phyloP scores from a whole-genome alignment of 2,329 filamentous ascomycete species.

The Trichophyton mentagrophytes region DNA sequence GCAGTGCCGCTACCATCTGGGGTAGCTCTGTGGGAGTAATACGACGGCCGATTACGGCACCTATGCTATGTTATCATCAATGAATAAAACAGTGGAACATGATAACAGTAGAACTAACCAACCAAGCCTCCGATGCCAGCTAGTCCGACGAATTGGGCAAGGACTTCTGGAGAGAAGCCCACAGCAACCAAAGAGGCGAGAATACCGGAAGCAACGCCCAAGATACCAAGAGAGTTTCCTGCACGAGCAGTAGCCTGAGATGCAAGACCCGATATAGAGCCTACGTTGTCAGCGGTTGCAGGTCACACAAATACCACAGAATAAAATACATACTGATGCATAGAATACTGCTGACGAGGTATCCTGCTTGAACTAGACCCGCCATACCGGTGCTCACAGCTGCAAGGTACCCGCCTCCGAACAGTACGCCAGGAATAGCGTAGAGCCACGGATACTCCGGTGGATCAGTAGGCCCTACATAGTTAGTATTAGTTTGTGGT shows the following conservation, averaged over 20 bases:
- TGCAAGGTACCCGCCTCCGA: slow-evolving; percentile 67
- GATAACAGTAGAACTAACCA: slow-evolving; percentile 28
- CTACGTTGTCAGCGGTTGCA: slow-evolving; percentile 10
- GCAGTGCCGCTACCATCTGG: slow-evolving; percentile 77
- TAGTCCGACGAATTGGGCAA: slow-evolving; percentile 67
- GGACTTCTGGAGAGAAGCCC: slow-evolving; percentile 64
- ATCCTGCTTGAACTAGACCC: slow-evolving; percentile 75
- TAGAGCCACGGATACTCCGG: slow-evolving; percentile 84
- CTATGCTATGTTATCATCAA: slow-evolving; percentile 20
- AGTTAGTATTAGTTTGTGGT: background rate
- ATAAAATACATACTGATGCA: slow-evolving; percentile 51
- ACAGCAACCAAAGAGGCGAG: slow-evolving; percentile 69
- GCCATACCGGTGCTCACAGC: slow-evolving; percentile 71
- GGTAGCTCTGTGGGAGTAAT: slow-evolving; percentile 82
- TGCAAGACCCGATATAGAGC: slow-evolving; percentile 64
- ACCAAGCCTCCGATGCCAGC: slow-evolving; percentile 58
- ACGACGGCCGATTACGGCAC: slow-evolving; percentile 65
- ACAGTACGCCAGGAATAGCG: slow-evolving; percentile 60
- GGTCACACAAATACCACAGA: background rate
- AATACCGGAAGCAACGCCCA: slow-evolving; percentile 73
- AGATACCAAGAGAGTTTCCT: slow-evolving; percentile 74
- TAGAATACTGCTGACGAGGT: slow-evolving; percentile 69
- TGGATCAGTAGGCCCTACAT: slow-evolving; percentile 60
- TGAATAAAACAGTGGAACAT: no score
- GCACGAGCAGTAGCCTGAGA: slow-evolving; percentile 72